These are phyloP conservation scores for Fragosphaeria purpurea DNA, from an alignment of 2,329 filamentous ascomycete genomes.

Conservation along the genomic window DNA sequence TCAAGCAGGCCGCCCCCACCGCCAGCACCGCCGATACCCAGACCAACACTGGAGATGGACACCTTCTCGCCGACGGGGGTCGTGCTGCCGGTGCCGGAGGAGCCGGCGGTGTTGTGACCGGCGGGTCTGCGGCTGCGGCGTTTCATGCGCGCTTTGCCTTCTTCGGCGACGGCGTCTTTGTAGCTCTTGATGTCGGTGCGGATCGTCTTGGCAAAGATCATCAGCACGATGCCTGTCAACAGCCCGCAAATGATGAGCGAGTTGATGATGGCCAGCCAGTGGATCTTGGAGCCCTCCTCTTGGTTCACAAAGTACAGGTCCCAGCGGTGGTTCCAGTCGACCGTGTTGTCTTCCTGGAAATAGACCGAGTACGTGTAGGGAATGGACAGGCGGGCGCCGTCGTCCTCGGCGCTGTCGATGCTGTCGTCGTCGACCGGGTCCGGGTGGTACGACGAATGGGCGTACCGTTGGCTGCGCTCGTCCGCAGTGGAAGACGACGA, in stretches of 20 bases:
- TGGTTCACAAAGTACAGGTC: constrained; percentile 85
- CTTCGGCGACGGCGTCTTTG: constrained; percentile 55
- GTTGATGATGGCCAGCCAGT: constrained; percentile 84
- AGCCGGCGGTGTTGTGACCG: constrained; percentile 17
- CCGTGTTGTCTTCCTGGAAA: constrained; percentile 68
- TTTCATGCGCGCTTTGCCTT: constrained; percentile 50
- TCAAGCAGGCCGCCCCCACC: constrained; percentile 44
- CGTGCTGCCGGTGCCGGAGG: constrained; percentile 26
- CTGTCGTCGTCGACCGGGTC: constrained; percentile 43
- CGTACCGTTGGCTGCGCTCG: constrained; percentile 30
- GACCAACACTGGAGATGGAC: constrained; percentile 11
- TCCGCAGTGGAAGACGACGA: constrained; percentile 34
- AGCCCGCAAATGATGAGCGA: constrained; percentile 74
- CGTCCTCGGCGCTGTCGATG: constrained; percentile 48
- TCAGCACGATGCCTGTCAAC: constrained; percentile 66
- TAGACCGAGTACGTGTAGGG: constrained; percentile 87
- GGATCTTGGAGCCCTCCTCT: constrained; percentile 68
- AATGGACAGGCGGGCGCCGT: constrained; percentile 58
- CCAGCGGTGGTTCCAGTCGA: constrained; percentile 81
- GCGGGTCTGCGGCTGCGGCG: constrained; percentile 28
- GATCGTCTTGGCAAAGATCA: constrained; percentile 71
- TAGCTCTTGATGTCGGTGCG: constrained; percentile 68
- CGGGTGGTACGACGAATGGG: constrained; percentile 49
- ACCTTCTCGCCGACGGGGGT: constrained; percentile 41
- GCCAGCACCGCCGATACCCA: background rate